Conservation (phyloP, 208 protist species). For the Crithidia expoeki region DNA sequence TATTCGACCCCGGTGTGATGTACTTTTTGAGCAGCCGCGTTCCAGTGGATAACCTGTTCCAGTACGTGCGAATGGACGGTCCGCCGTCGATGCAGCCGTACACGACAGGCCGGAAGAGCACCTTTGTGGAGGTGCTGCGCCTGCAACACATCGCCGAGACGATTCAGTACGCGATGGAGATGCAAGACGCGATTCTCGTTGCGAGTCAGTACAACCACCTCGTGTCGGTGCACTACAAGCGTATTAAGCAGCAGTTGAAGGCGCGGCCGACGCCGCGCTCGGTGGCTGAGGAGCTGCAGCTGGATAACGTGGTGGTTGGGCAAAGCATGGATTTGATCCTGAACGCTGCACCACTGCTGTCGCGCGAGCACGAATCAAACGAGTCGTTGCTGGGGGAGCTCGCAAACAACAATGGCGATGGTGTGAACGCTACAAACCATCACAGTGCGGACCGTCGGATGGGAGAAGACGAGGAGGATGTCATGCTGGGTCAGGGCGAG, state of each 20-base stretch:
- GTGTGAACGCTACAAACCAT: background rate
- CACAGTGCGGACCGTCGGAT: background rate
- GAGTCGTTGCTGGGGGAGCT: constrained; percentile 14
- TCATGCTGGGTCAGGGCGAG: background rate
- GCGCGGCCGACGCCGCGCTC: constrained; percentile 9
- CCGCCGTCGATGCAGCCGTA: constrained; percentile 23
- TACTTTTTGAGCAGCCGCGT: constrained; percentile 37
- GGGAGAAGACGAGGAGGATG: constrained; percentile 11
- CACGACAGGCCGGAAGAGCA: constrained; percentile 35
- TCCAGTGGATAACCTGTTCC: constrained; percentile 37
- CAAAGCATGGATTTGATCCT: constrained; percentile 10
- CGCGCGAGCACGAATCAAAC: background rate
- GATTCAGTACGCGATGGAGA: constrained; percentile 43
- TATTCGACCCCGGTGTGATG: constrained; percentile 24
- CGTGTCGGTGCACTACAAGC: constrained; percentile 13
- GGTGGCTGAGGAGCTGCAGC: constrained; percentile 10
- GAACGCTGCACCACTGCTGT: background rate
- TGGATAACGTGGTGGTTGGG: constrained; percentile 23
- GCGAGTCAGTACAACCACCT: constrained; percentile 33
- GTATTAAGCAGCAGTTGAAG: constrained; percentile 13
- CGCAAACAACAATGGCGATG: background rate
- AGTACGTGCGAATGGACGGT: constrained; percentile 19
- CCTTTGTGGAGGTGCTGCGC: constrained; percentile 42
- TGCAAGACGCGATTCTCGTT: constrained; percentile 44
- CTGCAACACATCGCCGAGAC: constrained; percentile 53